A percentile compares a stretch with the other conserved stretches of the same genome.
Conservation (phyloP, 2,329 filamentous ascomycete species). For the Exophiala bonariae region DNA sequence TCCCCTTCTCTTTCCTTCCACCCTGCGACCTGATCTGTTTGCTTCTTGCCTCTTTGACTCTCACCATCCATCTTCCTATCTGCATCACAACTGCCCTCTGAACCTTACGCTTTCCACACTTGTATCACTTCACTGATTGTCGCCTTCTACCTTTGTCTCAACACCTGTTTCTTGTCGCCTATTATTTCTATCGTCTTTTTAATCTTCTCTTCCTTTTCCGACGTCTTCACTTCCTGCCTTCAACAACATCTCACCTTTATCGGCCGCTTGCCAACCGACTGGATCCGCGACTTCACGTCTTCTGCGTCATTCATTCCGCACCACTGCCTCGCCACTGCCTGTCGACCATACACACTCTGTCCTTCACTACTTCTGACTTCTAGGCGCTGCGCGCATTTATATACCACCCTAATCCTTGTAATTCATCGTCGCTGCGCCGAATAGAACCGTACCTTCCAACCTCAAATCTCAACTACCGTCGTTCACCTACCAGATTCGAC, state of each 20-base stretch:
- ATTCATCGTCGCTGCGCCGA: conserved; percentile 3
- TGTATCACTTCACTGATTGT: conserved; percentile 18
- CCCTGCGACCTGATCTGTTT: background rate
- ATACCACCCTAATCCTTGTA: conserved; percentile 19
- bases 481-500: background rate
- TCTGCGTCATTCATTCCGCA: conserved; percentile 25
- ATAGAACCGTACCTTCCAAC: background rate
- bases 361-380: conserved; percentile 11
- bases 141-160: conserved; percentile 1
- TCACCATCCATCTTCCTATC: conserved; percentile 22
- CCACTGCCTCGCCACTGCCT: conserved; percentile 14
- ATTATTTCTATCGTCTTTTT: background rate
- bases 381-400: conserved; percentile 23
- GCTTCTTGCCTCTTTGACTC: conserved; percentile 17
- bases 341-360: conserved; percentile 7
- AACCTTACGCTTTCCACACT: conserved; percentile 8
- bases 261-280: conserved; percentile 1
- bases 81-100: conserved; percentile 7
- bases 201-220: background rate
- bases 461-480: too few relatives aligned
- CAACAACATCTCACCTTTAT: conserved; percentile 7
- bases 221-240: background rate
- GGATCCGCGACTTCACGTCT: conserved; percentile 16
- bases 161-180: background rate
- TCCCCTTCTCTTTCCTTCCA: conserved; percentile 22